phyloP scores from a whole-genome alignment of 345 rosid genomes.

The Lepidium sativum region DNA sequence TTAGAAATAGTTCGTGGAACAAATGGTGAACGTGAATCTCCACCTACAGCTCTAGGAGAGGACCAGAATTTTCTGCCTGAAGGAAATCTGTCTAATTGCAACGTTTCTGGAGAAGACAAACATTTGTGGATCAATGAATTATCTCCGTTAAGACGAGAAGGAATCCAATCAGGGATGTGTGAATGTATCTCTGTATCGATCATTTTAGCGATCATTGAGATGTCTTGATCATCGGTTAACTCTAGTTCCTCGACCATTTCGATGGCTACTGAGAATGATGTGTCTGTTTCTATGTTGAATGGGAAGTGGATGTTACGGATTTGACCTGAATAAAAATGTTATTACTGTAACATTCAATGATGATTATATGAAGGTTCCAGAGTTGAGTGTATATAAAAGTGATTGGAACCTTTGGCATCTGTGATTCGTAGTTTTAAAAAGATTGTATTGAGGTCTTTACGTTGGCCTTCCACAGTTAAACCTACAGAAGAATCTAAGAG shows the following conservation, averaged over 20 bases:
- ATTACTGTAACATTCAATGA: background rate
- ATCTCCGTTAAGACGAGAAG: slow-evolving; percentile 24
- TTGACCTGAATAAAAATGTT: slow-evolving; percentile 41
- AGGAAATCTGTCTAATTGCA: slow-evolving; percentile 61
- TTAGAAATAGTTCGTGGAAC: slow-evolving; percentile 11
- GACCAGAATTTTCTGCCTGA: slow-evolving; percentile 91
- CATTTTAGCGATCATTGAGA: slow-evolving; percentile 61
- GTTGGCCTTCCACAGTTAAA: slow-evolving; percentile 74
- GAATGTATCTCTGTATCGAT: slow-evolving; percentile 70
- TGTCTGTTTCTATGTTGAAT: slow-evolving; percentile 77
- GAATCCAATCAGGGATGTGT: slow-evolving; percentile 64
- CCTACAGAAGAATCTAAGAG: slow-evolving; percentile 37
- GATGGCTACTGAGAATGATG: slow-evolving; percentile 74
- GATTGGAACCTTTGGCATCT: slow-evolving; percentile 64
- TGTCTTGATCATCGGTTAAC: slow-evolving; percentile 88
- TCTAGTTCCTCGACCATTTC: slow-evolving; percentile 96
- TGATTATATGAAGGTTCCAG: background rate
- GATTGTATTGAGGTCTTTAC: slow-evolving; percentile 65
- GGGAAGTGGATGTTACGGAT: slow-evolving; percentile 92
- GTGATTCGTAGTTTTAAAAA: slow-evolving; percentile 79
- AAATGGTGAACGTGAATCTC: slow-evolving; percentile 34
- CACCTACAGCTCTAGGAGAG: slow-evolving; percentile 48
- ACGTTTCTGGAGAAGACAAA: slow-evolving; percentile 30
- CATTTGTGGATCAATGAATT: slow-evolving; percentile 19
- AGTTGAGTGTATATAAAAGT: background rate